Evolutionary conservation across 169 alveolate species (phyloP), one percentile per base, ranked within the genome.

Genomic region (Plasmodium knowlesi): DNA sequence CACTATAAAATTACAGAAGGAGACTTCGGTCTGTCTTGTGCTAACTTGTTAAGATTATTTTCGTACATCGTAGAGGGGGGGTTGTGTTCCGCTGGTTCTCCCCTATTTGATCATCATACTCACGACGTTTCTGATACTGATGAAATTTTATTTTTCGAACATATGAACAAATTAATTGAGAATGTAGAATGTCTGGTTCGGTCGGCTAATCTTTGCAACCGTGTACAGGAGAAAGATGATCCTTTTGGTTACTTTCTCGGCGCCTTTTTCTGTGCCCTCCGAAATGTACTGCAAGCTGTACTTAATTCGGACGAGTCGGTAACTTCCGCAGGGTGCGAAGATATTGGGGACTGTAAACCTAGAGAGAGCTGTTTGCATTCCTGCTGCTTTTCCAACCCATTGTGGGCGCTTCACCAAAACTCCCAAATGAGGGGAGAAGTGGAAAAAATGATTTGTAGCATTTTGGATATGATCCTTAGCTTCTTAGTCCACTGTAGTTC

Each of bases 201-300:
- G 43, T 28, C 82, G 43, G 84, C 37, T 53, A 73, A 72, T 39
- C 22, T 84, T 16, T 43, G 39, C 22, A 61, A 46, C 37, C 32
- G 37, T 50, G 25, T n/a, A 39, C 19, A 19, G 16, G 54, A 32
- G 39, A 30, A 28, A 73, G 61, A 46, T 30, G 82, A 54, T n/a
- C 73, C 41, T 12, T 73, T 84, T 73, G 28, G 37, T 70, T 34
- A 86, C 28, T 89, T 89, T 57, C 89, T 89, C 82, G 67, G 90
- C 37, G 32, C 82, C 72, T 67, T 89, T 25, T 80, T 89, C 46
- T 89, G 88, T 30, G 80, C 72, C 53, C 53, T 89, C 73, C 72
- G 43, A 79, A 61, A n/a, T 79, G 43, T 89, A 2, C 37, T 83
- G 83, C 71, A 83, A 3, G 74, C 34, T 46, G 53, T 79, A 30